Conservation (phyloP, 331 rosid species). For the Quercus tomentella region DNA sequence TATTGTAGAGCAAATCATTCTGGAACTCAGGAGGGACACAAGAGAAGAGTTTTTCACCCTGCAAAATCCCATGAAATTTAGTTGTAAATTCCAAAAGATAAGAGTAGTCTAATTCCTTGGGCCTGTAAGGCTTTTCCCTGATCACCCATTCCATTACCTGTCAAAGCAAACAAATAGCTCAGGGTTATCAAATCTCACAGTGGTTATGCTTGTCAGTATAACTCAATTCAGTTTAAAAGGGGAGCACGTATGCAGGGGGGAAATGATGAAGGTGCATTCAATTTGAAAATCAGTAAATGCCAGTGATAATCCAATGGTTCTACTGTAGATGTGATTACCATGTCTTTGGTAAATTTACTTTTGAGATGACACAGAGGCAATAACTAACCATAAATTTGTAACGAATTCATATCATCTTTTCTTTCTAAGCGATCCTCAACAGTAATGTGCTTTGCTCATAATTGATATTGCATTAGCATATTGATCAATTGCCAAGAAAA, state of each 20-base stretch:
- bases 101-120: slow-evolving; percentile 78
- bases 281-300: neutral
- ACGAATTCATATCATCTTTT: neutral
- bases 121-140: slow-evolving; percentile 79
- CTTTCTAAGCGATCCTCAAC: neutral
- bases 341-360: neutral
- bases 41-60: slow-evolving; percentile 73
- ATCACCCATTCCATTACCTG: slow-evolving; percentile 98
- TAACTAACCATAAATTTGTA: neutral
- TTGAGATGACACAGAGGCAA: neutral
- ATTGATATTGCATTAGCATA: neutral
- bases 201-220: neutral
- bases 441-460: neutral
- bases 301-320: neutral
- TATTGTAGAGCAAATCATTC: slow-evolving; percentile 83
- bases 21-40: slow-evolving; percentile 65
- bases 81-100: slow-evolving; percentile 71
- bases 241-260: neutral
- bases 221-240: slow-evolving; percentile 2
- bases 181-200: neutral
- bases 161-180: slow-evolving; percentile 20
- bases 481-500: neutral
- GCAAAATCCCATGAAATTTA: slow-evolving; percentile 76
- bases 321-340: neutral
- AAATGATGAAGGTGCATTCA: neutral